Evolutionary conservation across 768 basidiomycete species (phyloP).

Genomic region (Mycena chlorophos): DNA sequence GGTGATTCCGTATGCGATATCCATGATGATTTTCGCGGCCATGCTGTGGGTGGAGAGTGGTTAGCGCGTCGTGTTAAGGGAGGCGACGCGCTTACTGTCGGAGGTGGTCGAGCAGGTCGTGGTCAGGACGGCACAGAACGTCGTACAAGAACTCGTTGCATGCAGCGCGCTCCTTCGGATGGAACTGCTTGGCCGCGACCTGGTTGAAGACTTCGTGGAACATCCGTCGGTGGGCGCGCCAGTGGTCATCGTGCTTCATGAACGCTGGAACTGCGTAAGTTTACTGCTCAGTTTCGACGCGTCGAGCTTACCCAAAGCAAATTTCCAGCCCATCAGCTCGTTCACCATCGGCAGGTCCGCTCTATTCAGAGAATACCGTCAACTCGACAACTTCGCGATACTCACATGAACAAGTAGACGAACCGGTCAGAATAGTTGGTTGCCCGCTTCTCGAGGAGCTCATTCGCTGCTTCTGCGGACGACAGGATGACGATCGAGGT

Average conservation of each 20-base stretch:
- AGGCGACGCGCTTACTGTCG: conserved; percentile 31
- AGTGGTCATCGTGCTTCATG: conserved; percentile 39
- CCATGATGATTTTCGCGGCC: conserved; percentile 41
- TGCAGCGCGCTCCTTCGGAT: conserved; percentile 30
- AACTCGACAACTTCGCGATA: not conserved
- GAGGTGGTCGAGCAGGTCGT: conserved; percentile 36
- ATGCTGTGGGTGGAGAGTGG: conserved; percentile 29
- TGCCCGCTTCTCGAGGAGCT: conserved; percentile 44
- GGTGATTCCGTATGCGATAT: conserved; percentile 48
- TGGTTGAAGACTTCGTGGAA: conserved; percentile 45
- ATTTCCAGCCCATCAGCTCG: conserved; percentile 40
- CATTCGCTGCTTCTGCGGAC: conserved; percentile 34
- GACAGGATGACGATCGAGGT: conserved; percentile 38
- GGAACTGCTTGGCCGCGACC: conserved; percentile 31
- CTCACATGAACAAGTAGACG: not conserved
- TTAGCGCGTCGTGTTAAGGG: conserved; percentile 1
- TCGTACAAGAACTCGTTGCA: conserved; percentile 33
- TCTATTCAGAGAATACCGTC: conserved; percentile 17
- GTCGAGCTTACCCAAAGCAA: conserved; percentile 27
- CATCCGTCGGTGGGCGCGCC: conserved; percentile 42
- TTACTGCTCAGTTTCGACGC: too few relatives aligned
- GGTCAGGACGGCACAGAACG: conserved; percentile 34
- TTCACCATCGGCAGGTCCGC: conserved; percentile 32
- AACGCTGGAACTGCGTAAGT: not conserved
- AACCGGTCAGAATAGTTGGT: conserved; percentile 44